Conservation (phyloP, 371 early-diverging fungal genomes). For the Mortierella sp. region DNA sequence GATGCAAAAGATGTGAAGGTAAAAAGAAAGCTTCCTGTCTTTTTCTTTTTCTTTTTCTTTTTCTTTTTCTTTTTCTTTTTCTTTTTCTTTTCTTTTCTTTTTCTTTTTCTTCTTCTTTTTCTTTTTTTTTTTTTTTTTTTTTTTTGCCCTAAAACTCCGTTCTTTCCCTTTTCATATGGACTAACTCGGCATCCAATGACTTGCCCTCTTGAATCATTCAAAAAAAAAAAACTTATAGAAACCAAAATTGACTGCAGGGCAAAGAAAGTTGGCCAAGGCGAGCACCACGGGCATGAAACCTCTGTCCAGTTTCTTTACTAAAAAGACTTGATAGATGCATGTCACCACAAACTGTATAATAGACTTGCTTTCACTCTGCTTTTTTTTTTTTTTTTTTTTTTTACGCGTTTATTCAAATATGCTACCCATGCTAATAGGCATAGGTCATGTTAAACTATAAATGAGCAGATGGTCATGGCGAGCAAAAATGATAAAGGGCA, state of each 20-base stretch:
- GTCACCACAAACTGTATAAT: no score
- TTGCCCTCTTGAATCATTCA: no score
- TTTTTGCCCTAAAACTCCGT: no score
- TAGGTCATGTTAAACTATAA: not conserved
- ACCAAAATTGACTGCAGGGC: constrained; percentile 47
- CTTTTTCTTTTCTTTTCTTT: no score
- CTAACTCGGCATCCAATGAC: no score
- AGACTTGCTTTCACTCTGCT: not conserved
- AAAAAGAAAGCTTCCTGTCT: not conserved
- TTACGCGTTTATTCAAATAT: not conserved
- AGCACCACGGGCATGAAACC: constrained; percentile 52
- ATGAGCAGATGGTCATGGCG: not conserved
- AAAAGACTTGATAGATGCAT: constrained; percentile 17
- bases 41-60: no score
- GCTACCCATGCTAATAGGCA: no score
- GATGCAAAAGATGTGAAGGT: constrained; percentile 39
- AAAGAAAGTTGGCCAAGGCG: constrained; percentile 49
- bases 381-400: not conserved
- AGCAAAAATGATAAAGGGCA: not conserved
- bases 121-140: not conserved
- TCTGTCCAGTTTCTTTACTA: constrained; percentile 45
- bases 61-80: no score
- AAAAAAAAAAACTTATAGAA: constrained; percentile 36
- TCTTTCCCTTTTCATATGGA: no score
- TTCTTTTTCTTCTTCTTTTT: not conserved